phyloP scores from a whole-genome alignment of 2,329 filamentous ascomycete species.

The Herpotrichia juniperi region DNA sequence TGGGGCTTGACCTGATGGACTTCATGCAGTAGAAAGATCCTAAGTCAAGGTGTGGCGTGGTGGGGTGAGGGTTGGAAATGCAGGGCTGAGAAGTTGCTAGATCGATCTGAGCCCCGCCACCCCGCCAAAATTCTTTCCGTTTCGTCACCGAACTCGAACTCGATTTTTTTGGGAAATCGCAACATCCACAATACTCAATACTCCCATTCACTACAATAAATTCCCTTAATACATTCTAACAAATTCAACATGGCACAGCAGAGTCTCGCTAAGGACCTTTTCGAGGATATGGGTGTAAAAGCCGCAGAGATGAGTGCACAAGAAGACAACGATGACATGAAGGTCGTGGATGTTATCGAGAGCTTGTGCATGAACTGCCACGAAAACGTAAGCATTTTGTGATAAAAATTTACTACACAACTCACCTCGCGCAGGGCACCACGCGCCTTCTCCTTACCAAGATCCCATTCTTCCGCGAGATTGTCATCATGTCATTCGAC shows the following conservation, averaged over 20 bases:
- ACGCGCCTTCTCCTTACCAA: constrained; percentile 87
- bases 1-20: constrained; percentile 59
- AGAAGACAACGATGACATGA: constrained; percentile 47
- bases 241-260: constrained; percentile 41
- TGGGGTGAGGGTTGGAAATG: constrained; percentile 5
- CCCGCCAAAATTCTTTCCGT: constrained; percentile 40
- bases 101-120: constrained; percentile 37
- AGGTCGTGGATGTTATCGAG: constrained; percentile 60
- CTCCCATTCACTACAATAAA: too few species aligned
- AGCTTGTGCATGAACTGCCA: constrained; percentile 63
- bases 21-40: constrained; percentile 54
- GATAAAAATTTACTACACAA: constrained; percentile 14
- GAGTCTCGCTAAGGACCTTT: constrained; percentile 54
- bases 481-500: constrained; percentile 95
- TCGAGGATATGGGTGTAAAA: constrained; percentile 59
- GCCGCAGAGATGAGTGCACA: constrained; percentile 49
- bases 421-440: constrained; percentile 65
- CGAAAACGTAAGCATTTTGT: constrained; percentile 47
- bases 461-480: constrained; percentile 96
- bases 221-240: too few species aligned
- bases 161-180: constrained; percentile 12
- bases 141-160: constrained; percentile 30
- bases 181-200: neutral
- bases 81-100: constrained; percentile 26
- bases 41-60: constrained; percentile 32